These are phyloP conservation scores for Chlamydomonas sp. DNA, from an alignment of 139 green algal genomes.

Conservation along the genomic window DNA sequence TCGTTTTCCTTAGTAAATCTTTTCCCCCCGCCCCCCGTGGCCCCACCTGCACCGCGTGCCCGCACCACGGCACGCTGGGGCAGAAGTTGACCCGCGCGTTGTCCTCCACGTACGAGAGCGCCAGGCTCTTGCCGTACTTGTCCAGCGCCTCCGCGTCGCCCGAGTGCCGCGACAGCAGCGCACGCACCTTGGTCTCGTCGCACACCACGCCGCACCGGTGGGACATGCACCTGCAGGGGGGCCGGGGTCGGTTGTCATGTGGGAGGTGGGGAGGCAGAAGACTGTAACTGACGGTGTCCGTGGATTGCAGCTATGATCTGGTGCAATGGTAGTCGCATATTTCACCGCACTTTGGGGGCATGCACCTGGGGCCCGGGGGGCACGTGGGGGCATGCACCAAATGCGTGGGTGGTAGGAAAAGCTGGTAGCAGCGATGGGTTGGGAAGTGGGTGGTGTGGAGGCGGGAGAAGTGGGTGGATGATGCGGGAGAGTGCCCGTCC, in stretches of 20 bases:
- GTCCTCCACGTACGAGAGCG: constrained; percentile 77
- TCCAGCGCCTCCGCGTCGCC: constrained; percentile 45
- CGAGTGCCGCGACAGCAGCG: constrained; percentile 44
- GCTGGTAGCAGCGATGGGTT: no score
- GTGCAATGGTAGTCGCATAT: no score
- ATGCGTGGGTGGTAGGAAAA: no score
- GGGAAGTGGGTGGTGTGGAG: no score
- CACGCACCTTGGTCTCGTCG: constrained; percentile 74
- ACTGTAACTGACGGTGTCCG: neutral
- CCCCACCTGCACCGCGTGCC: constrained; percentile 64
- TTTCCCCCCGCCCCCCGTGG: no score
- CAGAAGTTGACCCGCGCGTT: constrained; percentile 62
- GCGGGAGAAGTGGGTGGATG: no score
- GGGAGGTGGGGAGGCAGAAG: neutral
- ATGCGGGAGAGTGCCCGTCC: no score
- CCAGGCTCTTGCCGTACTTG: constrained; percentile 70
- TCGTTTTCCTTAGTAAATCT: no score
- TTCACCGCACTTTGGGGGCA: no score
- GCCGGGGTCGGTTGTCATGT: neutral
- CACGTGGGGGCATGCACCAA: no score
- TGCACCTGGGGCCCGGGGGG: no score
- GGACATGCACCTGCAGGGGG: constrained; percentile 74
- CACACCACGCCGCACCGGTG: constrained; percentile 80
- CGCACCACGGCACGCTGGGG: constrained; percentile 78
- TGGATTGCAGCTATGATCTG: no score